Conservation (phyloP, 495 filamentous ascomycete species). For the Lophiostoma macrostomum region DNA sequence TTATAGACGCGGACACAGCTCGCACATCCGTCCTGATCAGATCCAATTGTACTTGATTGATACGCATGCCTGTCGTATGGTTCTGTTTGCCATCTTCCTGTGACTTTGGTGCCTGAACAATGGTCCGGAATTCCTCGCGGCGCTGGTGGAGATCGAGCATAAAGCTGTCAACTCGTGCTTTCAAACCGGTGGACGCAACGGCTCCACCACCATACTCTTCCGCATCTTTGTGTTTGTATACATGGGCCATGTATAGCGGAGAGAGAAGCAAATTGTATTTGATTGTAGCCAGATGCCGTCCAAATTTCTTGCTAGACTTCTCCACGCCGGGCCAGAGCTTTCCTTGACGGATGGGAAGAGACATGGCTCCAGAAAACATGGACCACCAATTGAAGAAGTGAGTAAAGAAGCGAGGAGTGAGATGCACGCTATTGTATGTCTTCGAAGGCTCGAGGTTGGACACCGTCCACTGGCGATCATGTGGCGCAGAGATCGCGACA, state of each 20-base stretch:
- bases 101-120: constrained; percentile 45
- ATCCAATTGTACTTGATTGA: constrained; percentile 89
- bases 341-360: constrained; percentile 89
- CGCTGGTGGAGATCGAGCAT: constrained; percentile 95
- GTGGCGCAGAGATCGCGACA: constrained; percentile 78
- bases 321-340: constrained; percentile 84
- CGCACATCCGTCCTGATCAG: constrained; percentile 89
- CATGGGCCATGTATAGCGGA: constrained; percentile 88
- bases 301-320: constrained; percentile 98
- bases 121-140: constrained; percentile 82
- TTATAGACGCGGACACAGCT: constrained; percentile 87
- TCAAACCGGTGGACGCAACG: constrained; percentile 89
- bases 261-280: constrained; percentile 94
- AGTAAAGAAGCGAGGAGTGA: constrained; percentile 92
- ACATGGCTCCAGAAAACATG: constrained; percentile 91
- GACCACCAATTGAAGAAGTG: constrained; percentile 99
- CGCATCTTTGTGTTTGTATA: constrained; percentile 96
- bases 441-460: constrained; percentile 67
- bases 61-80: constrained; percentile 87
- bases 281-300: constrained; percentile 90
- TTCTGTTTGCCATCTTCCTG: constrained; percentile 67
- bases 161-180: constrained; percentile 88
- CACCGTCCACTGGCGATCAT: constrained; percentile 74
- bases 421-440: constrained; percentile 92
- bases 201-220: constrained; percentile 78